Base-by-base conservation (phyloP, 306 rosid species). In the Boehmeria nivea region DNA sequence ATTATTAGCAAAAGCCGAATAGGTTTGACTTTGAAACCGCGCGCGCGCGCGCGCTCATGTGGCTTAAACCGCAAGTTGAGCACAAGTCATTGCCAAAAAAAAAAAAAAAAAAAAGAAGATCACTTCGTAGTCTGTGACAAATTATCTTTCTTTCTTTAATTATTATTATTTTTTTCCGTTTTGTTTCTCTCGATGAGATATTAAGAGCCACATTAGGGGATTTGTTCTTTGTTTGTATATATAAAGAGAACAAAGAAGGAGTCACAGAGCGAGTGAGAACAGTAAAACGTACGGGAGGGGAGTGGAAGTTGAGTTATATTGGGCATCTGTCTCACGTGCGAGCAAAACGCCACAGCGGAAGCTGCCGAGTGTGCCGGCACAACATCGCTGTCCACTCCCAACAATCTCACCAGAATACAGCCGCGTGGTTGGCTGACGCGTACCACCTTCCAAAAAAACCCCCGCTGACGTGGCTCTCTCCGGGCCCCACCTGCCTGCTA, bases 401-500 rank as follows among this genome's bases (percentile, higher is more conserved):
- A 73, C 83, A 78, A 3, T 48, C 43, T 38, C 10, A 69, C 73
- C 65, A 34, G 51, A 36, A 45, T 24, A 20, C 49, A 21, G 76
- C 54, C 61, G 43, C 42, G 38, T 70, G 60, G 63, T 65, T 55
- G 56, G 61, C 1, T 57, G 60, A 72, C 69, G 60, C 54, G 60
- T 64, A 63, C 20, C 3, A 55, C 59, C 46, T 11, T 48, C 26
- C 22, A 16, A 39, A 15, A 44, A 44, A 18, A 44, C 10, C 53
- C 33, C 7, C 18, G 61, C 66, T 70, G 76, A 75, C 73, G 47
- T 65, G 76, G 72, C 72, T 50, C 62, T 59, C 44, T 43, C 21
- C 57, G 12, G 63, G 67, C 80, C 80, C 76, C 72, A 78, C 80
- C 37, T 70, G 84, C 55, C 71, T 7, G 45, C 79, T 74, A 63